A percentile compares a stretch with the other conserved stretches of the same genome.
phyloP scores from a whole-genome alignment of 805 yeast species.

The Torulaspora delbrueckii region DNA sequence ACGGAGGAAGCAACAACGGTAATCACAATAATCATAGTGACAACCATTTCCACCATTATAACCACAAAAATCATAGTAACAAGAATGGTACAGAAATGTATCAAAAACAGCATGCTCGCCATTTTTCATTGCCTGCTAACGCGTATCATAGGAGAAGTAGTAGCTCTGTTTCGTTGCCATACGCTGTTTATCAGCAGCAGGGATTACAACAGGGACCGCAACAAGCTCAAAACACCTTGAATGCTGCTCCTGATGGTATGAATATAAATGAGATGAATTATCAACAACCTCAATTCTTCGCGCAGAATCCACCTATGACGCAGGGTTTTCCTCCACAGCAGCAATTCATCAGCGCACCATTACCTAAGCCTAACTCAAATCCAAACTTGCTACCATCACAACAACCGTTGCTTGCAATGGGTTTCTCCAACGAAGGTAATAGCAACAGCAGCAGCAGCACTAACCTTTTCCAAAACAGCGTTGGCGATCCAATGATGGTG shows the following conservation, averaged over 20 bases:
- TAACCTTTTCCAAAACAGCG: slow-evolving; percentile 15
- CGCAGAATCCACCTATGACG: neutral
- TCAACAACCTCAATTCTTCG: slow-evolving; percentile 9
- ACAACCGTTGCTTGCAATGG: slow-evolving; percentile 3
- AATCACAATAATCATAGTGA: slow-evolving; percentile 5
- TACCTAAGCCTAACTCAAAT: slow-evolving; percentile 15
- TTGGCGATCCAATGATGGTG: slow-evolving; percentile 12
- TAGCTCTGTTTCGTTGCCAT: slow-evolving; percentile 22
- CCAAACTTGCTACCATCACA: slow-evolving; percentile 10
- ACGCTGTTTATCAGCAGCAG: slow-evolving; percentile 6
- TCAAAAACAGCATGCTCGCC: slow-evolving; percentile 31
- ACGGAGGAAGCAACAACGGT: slow-evolving; percentile 6
- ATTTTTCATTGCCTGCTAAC: slow-evolving; percentile 34
- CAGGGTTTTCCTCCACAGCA: slow-evolving; percentile 8
- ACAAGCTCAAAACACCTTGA: slow-evolving; percentile 9
- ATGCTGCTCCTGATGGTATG: slow-evolving; percentile 4
- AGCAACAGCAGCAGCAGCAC: slow-evolving; percentile 16
- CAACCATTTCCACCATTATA: slow-evolving; percentile 11
- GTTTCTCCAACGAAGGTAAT: slow-evolving; percentile 6
- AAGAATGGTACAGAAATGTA: slow-evolving; percentile 9
- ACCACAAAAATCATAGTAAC: slow-evolving; percentile 11
- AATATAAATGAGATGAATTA: slow-evolving; percentile 4
- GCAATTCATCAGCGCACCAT: slow-evolving; percentile 7
- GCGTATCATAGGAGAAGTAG: slow-evolving; percentile 31
- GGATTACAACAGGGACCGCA: slow-evolving; percentile 9